phyloP scores from a whole-genome alignment of 2,329 filamentous ascomycete species.

The Shiraia bambusicola region DNA sequence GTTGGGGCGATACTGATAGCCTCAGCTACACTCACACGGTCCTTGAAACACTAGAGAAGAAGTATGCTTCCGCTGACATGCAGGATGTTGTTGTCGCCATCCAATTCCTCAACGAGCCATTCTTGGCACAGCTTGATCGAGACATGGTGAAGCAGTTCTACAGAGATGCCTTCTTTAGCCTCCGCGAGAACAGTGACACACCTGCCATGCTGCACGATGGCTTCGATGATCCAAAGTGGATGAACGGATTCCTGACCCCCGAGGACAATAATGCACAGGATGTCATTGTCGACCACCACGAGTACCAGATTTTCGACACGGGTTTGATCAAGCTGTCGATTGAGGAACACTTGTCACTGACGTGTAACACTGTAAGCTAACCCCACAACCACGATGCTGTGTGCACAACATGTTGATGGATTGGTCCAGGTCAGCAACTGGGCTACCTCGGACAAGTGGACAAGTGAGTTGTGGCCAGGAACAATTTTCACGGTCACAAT shows the following conservation, averaged over 20 bases:
- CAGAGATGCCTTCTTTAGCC: constrained; percentile 55
- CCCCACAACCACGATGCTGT: neutral
- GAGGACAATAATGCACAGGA: constrained; percentile 52
- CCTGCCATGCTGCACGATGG: constrained; percentile 61
- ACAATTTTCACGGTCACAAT: neutral
- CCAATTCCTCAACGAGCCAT: constrained; percentile 59
- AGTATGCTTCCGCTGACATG: constrained; percentile 56
- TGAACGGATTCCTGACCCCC: constrained; percentile 61
- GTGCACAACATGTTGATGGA: neutral
- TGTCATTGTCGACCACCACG: constrained; percentile 66
- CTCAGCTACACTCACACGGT: constrained; percentile 55
- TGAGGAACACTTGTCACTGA: constrained; percentile 56
- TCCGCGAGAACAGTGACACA: constrained; percentile 49
- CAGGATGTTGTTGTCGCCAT: constrained; percentile 62
- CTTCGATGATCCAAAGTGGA: constrained; percentile 55
- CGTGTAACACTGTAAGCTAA: constrained; percentile 54
- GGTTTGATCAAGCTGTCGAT: constrained; percentile 52
- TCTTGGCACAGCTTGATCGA: constrained; percentile 50
- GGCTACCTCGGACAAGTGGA: constrained; percentile 61
- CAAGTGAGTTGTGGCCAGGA: constrained; percentile 28
- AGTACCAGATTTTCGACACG: constrained; percentile 65
- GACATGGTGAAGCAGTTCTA: constrained; percentile 56
- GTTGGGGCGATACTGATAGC: constrained; percentile 52
- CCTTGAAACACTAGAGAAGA: constrained; percentile 57
- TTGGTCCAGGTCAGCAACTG: constrained; percentile 41